phyloP scores from a whole-genome alignment of 2,329 filamentous ascomycete species.

The Cylindrodendrum hubeiense region DNA sequence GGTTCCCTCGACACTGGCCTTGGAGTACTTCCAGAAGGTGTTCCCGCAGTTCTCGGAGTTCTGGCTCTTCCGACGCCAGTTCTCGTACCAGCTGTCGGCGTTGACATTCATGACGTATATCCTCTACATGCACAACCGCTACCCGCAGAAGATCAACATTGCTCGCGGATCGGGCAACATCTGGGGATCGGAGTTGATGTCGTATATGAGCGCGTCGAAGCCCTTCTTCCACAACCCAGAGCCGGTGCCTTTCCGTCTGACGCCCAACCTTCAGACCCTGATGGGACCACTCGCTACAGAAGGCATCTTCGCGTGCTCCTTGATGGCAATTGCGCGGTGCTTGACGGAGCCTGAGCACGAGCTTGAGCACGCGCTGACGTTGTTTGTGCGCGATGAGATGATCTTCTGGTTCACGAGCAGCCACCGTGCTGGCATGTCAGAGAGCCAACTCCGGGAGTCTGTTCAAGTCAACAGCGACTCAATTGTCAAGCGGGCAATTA shows the following conservation, averaged over 20 bases:
- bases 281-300: constrained; percentile 97
- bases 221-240: constrained; percentile 96
- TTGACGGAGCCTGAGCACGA: constrained; percentile 90
- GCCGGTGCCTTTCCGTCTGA: constrained; percentile 95
- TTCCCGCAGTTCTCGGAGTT: constrained; percentile 94
- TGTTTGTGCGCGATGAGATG: constrained; percentile 98
- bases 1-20: constrained; percentile 84
- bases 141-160: constrained; percentile 95
- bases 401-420: constrained; percentile 93
- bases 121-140: constrained; percentile 95
- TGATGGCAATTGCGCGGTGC: constrained; percentile 97
- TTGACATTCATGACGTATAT: constrained; percentile 99
- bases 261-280: constrained; percentile 93
- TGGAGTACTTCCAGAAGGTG: constrained; percentile 89
- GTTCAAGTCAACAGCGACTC: constrained; percentile 90
- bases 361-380: constrained; percentile 92
- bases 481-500: constrained; percentile 91
- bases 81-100: constrained; percentile 94
- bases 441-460: constrained; percentile 79
- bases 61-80: constrained; percentile 98
- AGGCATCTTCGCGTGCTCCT: constrained; percentile 92
- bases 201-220: constrained; percentile 85
- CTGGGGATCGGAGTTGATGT: constrained; percentile 95
- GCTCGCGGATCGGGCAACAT: constrained; percentile 89
- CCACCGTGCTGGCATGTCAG: constrained; percentile 69